Evolutionary conservation across 768 basidiomycete species (phyloP).

Genomic region (Naganishia antarctica): DNA sequence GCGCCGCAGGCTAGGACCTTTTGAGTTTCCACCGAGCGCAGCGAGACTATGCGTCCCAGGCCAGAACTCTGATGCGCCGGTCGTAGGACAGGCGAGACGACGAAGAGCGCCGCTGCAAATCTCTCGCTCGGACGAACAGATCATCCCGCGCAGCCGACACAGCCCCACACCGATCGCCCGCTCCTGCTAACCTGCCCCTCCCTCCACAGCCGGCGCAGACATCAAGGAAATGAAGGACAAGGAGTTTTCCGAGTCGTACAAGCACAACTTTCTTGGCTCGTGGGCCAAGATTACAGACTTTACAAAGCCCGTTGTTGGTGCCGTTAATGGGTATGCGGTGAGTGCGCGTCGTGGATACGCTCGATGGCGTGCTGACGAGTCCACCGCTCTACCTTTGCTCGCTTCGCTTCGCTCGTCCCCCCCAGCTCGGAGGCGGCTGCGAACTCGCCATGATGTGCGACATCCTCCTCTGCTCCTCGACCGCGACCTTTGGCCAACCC

Average conservation of each 20-base stretch:
- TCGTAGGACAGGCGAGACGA: too few relatives aligned
- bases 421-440: constrained; percentile 89
- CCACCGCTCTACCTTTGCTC: not conserved
- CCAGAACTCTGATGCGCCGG: too few relatives aligned
- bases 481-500: constrained; percentile 88
- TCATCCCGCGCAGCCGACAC: too few relatives aligned
- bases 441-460: constrained; percentile 87
- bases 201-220: constrained; percentile 75
- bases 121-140: too few relatives aligned
- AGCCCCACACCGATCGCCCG: not conserved
- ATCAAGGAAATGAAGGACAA: constrained; percentile 99
- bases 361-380: too few relatives aligned
- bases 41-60: too few relatives aligned
- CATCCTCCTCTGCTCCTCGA: constrained; percentile 84
- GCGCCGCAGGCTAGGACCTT: too few relatives aligned
- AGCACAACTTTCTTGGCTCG: constrained; percentile 70
- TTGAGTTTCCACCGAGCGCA: too few relatives aligned
- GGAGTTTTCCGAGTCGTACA: constrained; percentile 80
- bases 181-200: not conserved
- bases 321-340: constrained; percentile 87
- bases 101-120: too few relatives aligned
- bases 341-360: too few relatives aligned
- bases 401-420: not conserved
- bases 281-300: constrained; percentile 71
- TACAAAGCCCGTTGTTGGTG: constrained; percentile 90